Evolutionary conservation across 1,139 yeast species (phyloP), one percentile per base, ranked within the genome.

Genomic region (Debaryomyces coudertii): DNA sequence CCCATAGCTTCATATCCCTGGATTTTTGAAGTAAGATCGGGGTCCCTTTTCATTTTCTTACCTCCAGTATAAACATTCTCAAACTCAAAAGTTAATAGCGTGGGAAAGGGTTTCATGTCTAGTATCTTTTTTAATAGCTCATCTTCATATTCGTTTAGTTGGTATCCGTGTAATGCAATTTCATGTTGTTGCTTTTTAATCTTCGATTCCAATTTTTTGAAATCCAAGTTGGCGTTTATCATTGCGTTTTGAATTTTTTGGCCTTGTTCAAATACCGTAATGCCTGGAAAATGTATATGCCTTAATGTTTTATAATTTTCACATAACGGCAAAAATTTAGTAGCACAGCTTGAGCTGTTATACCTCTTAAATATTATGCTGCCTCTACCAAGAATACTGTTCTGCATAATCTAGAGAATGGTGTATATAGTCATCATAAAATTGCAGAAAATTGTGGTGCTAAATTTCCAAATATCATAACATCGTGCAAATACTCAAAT

Each of bases 1-100:
- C 77, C 78, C 40, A 69, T 30, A 12, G 48, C 47, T 43, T 77
- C 75, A 23, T 80, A 79, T 6, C 70, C 72, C 33, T 64, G 64
- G 33, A 69, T 67, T 34, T 59, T 64, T 14, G 60, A 70, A 1
- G 57, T 65, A 11, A 66, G 55, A 0, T 73, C 62, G 1, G 80
- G 67, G 37, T 74, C 73, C 45, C 71, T 71, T 52, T 80, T 80
- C 59, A 89, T 86, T 53, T 96, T 77, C 55, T 90, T 82, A 1
- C 98, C 98, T 15, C 95, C 93, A 0, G 98, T 90, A 60, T 88
- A 90, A 0, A 89, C 89, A 7, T 92, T 89, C 15, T 82, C 74
- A 64, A 90, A 89, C 62, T 92, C 90, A 67, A 90, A 90, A 2
- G 95, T 85, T 20, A 90, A 67, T 2, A 90, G 61, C 0, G 83